Base-by-base conservation (phyloP, 805 yeast genomes). In the Candida vartiovaarae region DNA sequence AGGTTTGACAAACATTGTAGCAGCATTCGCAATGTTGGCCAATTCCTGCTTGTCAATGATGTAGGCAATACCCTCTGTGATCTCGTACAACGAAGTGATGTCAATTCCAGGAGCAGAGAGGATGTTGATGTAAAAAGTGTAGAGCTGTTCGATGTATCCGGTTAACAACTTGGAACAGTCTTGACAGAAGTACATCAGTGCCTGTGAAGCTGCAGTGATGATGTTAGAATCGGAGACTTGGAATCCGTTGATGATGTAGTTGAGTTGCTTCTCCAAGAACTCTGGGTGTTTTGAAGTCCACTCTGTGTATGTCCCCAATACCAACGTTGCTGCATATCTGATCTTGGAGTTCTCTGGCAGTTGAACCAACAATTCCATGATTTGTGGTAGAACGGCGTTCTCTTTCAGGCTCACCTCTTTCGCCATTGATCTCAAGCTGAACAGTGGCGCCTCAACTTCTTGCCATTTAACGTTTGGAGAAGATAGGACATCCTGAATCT, bases 281-380 rank as follows among this genome's bases (percentile, higher is more conserved):
- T 84, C 82, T 4, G 95, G 89, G 63, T 93, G 95, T 52, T 78
- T 74, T 4, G 89, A 70, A 0, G 98, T 87, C 97, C 99, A 93
- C 65, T 84, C 88, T 2, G 98, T 86, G 62, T 93, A 93, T 55
- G 99, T 74, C n/a, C 99, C 98, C 34, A 93, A 67, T 1, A 93
- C 95, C 57, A 93, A 71, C 1, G 96, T 88, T 2, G 95, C 89
- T 6, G 98, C 95, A 59, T 91, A 93, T 61, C 96, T 74, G 41
- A 93, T 78, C 59, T 87, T 86, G 23, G 84, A 80, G 57, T 87
- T 89, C 52, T 86, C 91, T 1, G 97, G 96, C 43, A 87, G 67
- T 56, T 74, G 80, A 30, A 80, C 73, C 32, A 86, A 67, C 48
- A 72, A 63, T 37, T 76, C 72, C 95, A 86, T 77, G 50, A 90